Evolutionary conservation across 192 early-diverging fungal species (phyloP).

Genomic region (Pilaira anomala): DNA sequence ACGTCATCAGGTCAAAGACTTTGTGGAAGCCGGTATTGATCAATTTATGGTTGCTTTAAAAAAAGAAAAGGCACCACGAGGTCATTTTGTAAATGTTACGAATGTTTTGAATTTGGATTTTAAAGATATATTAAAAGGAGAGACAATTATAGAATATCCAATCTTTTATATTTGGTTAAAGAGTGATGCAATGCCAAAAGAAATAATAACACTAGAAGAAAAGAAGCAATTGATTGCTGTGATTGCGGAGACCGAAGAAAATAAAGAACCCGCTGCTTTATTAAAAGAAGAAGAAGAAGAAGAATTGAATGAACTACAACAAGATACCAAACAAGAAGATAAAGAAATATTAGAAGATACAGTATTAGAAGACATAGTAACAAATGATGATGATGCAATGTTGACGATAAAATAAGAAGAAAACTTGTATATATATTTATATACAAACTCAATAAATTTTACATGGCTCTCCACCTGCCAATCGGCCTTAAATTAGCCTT

Average conservation of each 20-base stretch:
- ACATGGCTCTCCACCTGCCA: too few relatives aligned
- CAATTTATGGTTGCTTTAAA: conserved; percentile 29
- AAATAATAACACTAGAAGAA: not conserved
- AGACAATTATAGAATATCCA: conserved; percentile 34
- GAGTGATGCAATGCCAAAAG: not conserved
- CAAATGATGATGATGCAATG: too few relatives aligned
- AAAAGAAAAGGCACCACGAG: conserved; percentile 18
- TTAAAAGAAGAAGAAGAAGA: too few relatives aligned
- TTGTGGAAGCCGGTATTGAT: conserved; percentile 19
- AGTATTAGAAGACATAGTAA: not conserved
- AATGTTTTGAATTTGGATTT: conserved; percentile 19
- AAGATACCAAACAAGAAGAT: too few relatives aligned
- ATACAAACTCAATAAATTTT: too few relatives aligned
- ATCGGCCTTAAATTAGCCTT: too few relatives aligned
- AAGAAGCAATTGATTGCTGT: not conserved
- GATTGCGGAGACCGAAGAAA: too few relatives aligned
- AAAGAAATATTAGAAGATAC: not conserved
- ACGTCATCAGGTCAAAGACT: conserved; percentile 23
- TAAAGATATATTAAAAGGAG: conserved; percentile 17
- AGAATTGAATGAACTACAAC: too few relatives aligned
- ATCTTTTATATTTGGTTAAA: conserved; percentile 32
- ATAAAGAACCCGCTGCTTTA: too few relatives aligned
- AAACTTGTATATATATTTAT: too few relatives aligned
- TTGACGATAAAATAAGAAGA: too few relatives aligned
- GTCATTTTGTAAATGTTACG: conserved; percentile 22